Base-by-base conservation (phyloP, 23 red algal species). In the Gracilaria gracilis region DNA sequence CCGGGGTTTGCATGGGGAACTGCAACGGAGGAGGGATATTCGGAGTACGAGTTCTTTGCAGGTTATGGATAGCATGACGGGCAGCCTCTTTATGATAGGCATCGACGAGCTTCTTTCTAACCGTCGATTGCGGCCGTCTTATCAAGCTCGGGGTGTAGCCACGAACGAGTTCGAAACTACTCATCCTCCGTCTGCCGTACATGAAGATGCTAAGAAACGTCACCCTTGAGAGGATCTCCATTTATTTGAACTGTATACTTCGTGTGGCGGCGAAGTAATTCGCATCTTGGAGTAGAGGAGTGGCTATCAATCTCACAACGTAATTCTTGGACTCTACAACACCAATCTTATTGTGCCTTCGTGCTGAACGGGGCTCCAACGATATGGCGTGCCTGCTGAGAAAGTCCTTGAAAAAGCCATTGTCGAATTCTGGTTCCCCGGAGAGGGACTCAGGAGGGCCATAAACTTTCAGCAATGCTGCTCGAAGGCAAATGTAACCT, bases 261-360 rank as follows among this genome's bases (percentile, higher is more conserved):
- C n/a, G n/a, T n/a, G n/a, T n/a, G n/a, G n/a, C n/a, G n/a, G n/a
- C n/a, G n/a, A n/a, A n/a, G n/a, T n/a, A n/a, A n/a, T n/a, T n/a
- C n/a, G n/a, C n/a, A n/a, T n/a, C n/a, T n/a, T n/a, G n/a, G n/a
- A n/a, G n/a, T n/a, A n/a, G n/a, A n/a, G n/a, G n/a, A n/a, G n/a
- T n/a, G 4, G 67, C 4, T 9, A 87, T 49, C 2, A 53, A 4
- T 2, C 83, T 2, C 14, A 87, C 33, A 36, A 70, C 39, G 8
- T 58, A 7, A 24, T 87, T 87, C 23, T 87, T 87, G 13, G 32
- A 49, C 61, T 87, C 83, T 11, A 87, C 61, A 11, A 87, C 64
- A 55, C 66, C 61, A 50, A 87, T 16, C n/a, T 87, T 87, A 35
- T 87, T 87, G 67, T 87, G 64, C 11, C 61, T 33, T 11, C 83